phyloP scores from a whole-genome alignment of 139 green algal species.

The Chlamydomonas asymmetrica region DNA sequence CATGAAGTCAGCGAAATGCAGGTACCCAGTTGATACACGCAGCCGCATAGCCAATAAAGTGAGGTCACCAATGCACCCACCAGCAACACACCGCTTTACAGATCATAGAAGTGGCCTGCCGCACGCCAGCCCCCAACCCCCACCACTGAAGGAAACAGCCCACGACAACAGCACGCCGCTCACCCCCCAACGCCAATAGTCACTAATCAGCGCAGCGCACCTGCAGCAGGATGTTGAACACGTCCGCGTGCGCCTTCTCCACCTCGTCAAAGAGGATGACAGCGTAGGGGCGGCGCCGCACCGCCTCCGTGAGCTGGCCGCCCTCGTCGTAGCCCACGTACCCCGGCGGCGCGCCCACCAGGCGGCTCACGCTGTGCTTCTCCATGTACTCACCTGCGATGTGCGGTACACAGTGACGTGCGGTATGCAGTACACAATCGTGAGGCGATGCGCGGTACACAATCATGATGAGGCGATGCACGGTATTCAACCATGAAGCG shows the following conservation, averaged over 20 bases:
- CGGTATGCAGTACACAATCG: too few relatives aligned
- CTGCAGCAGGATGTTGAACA: conserved; percentile 97
- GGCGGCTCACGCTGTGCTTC: conserved; percentile 82
- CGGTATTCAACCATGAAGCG: too few relatives aligned
- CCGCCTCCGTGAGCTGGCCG: conserved; percentile 66
- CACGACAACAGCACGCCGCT: neutral
- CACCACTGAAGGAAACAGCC: neutral
- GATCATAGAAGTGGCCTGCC: neutral
- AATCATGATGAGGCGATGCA: too few relatives aligned
- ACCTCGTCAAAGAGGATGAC: conserved; percentile 97
- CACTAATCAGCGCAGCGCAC: conserved; percentile 32
- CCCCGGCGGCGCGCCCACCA: conserved; percentile 88
- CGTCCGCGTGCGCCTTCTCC: conserved; percentile 98
- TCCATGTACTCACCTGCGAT: conserved; percentile 98
- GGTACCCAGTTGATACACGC: too few relatives aligned
- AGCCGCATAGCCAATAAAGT: too few relatives aligned
- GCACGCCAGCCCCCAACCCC: neutral
- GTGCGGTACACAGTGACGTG: too few relatives aligned
- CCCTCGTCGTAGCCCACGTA: conserved; percentile 96
- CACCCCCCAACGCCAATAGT: neutral
- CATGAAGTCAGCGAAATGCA: too few relatives aligned
- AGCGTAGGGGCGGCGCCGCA: conserved; percentile 74
- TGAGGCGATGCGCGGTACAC: too few relatives aligned
- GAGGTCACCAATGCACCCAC: neutral
- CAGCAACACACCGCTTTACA: too few relatives aligned